These are phyloP conservation scores for Daphne laureola DNA, from an alignment of 441 rosid species.

Conservation along the genomic window DNA sequence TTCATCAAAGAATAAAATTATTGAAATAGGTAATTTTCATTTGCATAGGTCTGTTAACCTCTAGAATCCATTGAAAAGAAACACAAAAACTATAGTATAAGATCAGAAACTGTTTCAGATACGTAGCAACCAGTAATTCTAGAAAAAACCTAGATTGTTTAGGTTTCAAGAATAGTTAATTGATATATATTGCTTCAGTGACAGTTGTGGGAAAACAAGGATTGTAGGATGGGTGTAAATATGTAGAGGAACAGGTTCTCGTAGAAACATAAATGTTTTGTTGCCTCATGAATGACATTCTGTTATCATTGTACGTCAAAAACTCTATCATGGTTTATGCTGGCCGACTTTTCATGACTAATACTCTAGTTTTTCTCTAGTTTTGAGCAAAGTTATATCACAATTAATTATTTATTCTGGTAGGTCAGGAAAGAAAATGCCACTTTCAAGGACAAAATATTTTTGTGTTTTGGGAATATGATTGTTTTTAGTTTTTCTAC, in stretches of 20 bases:
- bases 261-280: not conserved
- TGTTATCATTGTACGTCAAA: not conserved
- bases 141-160: no score
- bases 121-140: no score
- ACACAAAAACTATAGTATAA: no score
- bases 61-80: no score
- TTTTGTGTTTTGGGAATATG: not conserved
- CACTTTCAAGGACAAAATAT: not conserved
- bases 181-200: not conserved
- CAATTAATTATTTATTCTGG: no score
- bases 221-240: conserved; percentile 1
- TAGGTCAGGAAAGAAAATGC: not conserved
- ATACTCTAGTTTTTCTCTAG: not conserved
- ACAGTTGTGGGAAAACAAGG: not conserved
- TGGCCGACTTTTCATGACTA: not conserved
- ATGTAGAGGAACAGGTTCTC: not conserved
- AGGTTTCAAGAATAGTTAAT: no score
- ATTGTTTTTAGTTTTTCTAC: conserved; percentile 6
- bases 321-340: not conserved
- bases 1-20: conserved; percentile 60
- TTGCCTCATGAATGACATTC: not conserved
- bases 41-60: not conserved
- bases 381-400: not conserved
- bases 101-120: no score
- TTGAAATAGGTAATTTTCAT: conserved; percentile 57